Evolutionary conservation across 352 stramenopile genomes (phyloP).

Genomic region (Phytophthora podocarpi): DNA sequence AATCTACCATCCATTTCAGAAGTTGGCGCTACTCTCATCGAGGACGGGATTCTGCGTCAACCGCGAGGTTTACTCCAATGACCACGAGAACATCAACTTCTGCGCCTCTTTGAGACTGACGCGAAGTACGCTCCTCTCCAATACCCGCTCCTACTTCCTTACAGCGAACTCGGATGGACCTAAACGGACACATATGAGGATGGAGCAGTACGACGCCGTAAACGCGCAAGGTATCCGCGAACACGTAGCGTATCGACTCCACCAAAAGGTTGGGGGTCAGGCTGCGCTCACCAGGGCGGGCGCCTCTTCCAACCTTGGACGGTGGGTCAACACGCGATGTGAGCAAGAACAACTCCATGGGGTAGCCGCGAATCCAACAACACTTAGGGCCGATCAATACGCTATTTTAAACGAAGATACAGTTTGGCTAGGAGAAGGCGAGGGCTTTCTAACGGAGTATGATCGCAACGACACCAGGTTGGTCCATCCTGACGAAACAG

Average conservation of each 20-base stretch:
- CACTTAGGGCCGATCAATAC: too few species aligned
- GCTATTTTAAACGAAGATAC: too few species aligned
- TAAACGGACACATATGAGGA: conserved; percentile 4
- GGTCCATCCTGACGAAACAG: neutral
- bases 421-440: too few species aligned
- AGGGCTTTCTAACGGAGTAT: too few species aligned
- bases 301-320: neutral
- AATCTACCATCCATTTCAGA: conserved; percentile 8
- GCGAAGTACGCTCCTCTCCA: conserved; percentile 2
- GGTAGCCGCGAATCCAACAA: too few species aligned
- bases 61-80: neutral
- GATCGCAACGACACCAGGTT: too few species aligned
- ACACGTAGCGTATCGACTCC: neutral
- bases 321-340: too few species aligned
- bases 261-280: neutral
- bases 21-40: neutral
- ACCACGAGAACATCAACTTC: neutral
- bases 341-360: too few species aligned
- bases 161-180: conserved; percentile 9
- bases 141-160: conserved; percentile 6
- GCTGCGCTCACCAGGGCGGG: neutral
- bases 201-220: neutral
- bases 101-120: conserved; percentile 8
- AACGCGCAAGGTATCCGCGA: too few species aligned
- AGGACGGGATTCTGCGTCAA: neutral